Conservation (phyloP, 768 basidiomycete genomes). For the Cystobasidiopsis lactophilus region DNA sequence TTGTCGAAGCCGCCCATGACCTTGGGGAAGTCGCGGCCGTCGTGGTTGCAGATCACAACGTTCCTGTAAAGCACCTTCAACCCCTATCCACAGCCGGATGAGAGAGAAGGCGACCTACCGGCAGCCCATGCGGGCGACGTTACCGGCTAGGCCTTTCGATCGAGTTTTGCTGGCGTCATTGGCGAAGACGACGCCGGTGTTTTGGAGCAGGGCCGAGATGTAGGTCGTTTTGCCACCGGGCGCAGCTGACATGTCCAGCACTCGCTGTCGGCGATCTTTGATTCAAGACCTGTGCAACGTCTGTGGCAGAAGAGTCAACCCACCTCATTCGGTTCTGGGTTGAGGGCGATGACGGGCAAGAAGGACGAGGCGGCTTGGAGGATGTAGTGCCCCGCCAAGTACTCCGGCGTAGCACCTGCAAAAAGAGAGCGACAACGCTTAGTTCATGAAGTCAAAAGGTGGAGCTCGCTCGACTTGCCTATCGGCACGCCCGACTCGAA, state of each 20-base stretch:
- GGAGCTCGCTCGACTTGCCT: constrained; percentile 29
- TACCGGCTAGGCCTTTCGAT: constrained; percentile 89
- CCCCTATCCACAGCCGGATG: not conserved
- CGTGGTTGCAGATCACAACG: constrained; percentile 88
- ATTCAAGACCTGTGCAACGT: not conserved
- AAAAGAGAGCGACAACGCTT: too few species aligned
- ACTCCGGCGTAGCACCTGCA: constrained; percentile 83
- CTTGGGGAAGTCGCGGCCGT: constrained; percentile 92
- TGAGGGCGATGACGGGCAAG: constrained; percentile 90
- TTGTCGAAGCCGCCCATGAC: constrained; percentile 97
- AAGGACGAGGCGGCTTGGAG: constrained; percentile 97
- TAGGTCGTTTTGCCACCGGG: constrained; percentile 97
- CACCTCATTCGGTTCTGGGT: constrained; percentile 64
- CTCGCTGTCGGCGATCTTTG: constrained; percentile 28
- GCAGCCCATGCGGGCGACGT: constrained; percentile 88
- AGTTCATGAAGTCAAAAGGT: not conserved
- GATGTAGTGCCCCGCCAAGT: constrained; percentile 98
- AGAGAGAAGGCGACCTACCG: constrained; percentile 1
- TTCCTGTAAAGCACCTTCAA: constrained; percentile 36
- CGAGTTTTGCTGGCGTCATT: constrained; percentile 88
- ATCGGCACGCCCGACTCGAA: constrained; percentile 92
- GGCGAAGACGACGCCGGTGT: constrained; percentile 92
- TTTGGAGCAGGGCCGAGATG: constrained; percentile 86
- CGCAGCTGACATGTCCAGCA: constrained; percentile 95
- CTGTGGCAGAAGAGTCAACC: not conserved